A percentile compares a stretch with the other conserved stretches of the same genome.
phyloP scores from a whole-genome alignment of 805 yeast species.

The Scheffersomyces coipomensis region DNA sequence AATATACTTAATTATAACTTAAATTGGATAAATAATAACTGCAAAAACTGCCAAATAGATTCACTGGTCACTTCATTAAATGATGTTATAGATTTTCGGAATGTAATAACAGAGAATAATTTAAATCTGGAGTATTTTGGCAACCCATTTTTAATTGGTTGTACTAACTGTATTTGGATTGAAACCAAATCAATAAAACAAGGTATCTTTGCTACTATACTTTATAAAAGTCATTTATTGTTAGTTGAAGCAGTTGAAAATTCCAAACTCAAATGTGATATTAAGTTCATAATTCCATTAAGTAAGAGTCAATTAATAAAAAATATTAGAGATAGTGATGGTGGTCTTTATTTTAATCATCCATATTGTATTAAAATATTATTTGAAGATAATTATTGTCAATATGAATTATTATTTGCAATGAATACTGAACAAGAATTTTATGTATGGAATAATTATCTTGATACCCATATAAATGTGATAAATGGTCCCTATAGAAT shows the following conservation, averaged over 20 bases:
- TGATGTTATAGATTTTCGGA: slow-evolving; percentile 10
- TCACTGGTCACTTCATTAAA: slow-evolving; percentile 16
- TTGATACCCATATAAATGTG: slow-evolving; percentile 16
- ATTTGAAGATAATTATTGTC: slow-evolving; percentile 42
- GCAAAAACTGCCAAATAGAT: slow-evolving; percentile 17
- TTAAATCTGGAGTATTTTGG: slow-evolving; percentile 46
- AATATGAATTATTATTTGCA: slow-evolving; percentile 45
- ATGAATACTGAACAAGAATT: slow-evolving; percentile 32
- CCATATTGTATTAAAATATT: slow-evolving; percentile 39
- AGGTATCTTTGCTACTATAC: slow-evolving; percentile 30
- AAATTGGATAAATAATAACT: slow-evolving; percentile 4
- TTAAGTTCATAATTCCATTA: slow-evolving; percentile 51
- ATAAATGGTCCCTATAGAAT: slow-evolving; percentile 26
- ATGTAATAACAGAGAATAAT: slow-evolving; percentile 3
- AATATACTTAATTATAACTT: slow-evolving; percentile 10
- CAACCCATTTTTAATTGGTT: slow-evolving; percentile 41
- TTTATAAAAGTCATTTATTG: slow-evolving; percentile 53
- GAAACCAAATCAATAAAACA: slow-evolving; percentile 13
- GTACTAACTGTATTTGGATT: slow-evolving; percentile 40
- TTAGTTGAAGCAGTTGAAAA: slow-evolving; percentile 17
- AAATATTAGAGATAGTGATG: slow-evolving; percentile 19
- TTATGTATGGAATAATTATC: slow-evolving; percentile 38
- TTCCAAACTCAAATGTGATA: slow-evolving; percentile 18
- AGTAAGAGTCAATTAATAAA: slow-evolving; percentile 24
- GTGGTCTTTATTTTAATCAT: slow-evolving; percentile 30